phyloP scores from a whole-genome alignment of 148 eudicot species.

The Vaccinium myrtillus region DNA sequence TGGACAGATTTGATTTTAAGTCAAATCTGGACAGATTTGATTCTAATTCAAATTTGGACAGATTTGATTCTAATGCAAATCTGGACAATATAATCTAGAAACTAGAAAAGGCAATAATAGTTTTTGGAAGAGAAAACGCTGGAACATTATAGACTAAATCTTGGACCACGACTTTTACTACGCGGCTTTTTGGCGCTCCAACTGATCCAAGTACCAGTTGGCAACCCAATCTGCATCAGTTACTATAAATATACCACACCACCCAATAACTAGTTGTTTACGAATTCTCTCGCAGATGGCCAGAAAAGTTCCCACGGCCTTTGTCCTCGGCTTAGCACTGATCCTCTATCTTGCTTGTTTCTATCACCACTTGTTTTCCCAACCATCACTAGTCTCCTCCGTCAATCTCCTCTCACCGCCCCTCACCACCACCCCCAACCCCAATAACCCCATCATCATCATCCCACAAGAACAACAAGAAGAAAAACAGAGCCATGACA shows the following conservation, averaged over 20 bases:
- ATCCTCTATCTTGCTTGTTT: conserved; percentile 23
- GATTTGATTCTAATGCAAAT: too few species aligned
- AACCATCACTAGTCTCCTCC: conserved; percentile 6
- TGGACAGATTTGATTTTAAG: too few species aligned
- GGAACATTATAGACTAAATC: too few species aligned
- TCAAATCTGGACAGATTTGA: too few species aligned
- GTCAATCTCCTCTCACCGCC: background rate
- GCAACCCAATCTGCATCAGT: too few species aligned
- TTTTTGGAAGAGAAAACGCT: too few species aligned
- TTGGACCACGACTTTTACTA: too few species aligned
- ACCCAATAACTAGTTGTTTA: background rate
- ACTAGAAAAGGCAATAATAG: too few species aligned
- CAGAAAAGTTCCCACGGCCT: conserved; percentile 18
- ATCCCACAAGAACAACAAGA: background rate
- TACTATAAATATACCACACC: background rate
- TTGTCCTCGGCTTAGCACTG: conserved; percentile 14
- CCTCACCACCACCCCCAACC: background rate
- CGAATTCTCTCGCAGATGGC: conserved; percentile 20
- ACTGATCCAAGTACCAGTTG: too few species aligned
- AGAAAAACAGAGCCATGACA: background rate
- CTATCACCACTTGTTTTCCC: conserved; percentile 15
- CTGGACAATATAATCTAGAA: too few species aligned
- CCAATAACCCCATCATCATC: conserved; percentile 16
- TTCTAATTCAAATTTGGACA: too few species aligned
- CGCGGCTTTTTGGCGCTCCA: too few species aligned